Evolutionary conservation across 768 basidiomycete genomes (phyloP).

Genomic region (Leucosporidium scottii): DNA sequence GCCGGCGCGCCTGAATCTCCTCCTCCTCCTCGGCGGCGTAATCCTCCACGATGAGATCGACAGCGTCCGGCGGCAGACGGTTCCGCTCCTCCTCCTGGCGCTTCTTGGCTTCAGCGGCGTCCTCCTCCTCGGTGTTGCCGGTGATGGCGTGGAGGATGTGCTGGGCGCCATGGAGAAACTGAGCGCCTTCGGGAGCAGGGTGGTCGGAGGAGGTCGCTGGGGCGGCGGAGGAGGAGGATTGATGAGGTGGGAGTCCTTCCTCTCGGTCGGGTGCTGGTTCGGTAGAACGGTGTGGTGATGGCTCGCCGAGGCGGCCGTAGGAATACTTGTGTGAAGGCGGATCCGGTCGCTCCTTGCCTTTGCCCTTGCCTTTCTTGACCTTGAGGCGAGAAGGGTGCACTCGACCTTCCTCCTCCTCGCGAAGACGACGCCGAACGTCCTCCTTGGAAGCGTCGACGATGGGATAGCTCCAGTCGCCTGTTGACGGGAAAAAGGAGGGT

Average conservation of each 20-base stretch:
- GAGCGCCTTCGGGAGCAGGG: constrained; percentile 11
- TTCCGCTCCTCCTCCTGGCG: constrained; percentile 21
- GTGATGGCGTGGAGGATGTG: constrained; percentile 35
- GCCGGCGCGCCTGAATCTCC: constrained; percentile 52
- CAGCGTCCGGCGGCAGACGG: constrained; percentile 54
- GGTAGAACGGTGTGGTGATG: neutral
- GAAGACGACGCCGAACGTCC: constrained; percentile 55
- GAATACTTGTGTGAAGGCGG: constrained; percentile 22
- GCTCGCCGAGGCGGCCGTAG: constrained; percentile 27
- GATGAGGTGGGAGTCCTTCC: neutral
- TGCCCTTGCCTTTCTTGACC: constrained; percentile 48
- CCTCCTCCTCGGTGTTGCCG: constrained; percentile 7
- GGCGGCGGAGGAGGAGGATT: neutral
- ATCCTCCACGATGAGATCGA: constrained; percentile 81
- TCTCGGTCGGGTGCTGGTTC: neutral
- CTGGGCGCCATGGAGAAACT: neutral
- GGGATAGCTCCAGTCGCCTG: constrained; percentile 36
- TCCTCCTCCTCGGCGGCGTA: constrained; percentile 51
- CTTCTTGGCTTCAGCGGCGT: neutral
- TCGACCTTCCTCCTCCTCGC: constrained; percentile 81
- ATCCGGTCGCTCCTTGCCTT: constrained; percentile 57
- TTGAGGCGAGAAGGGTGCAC: constrained; percentile 40
- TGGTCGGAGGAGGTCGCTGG: constrained; percentile 12
- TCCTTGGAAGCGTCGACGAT: constrained; percentile 38
- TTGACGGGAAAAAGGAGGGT: no score